Base-by-base conservation (phyloP, 768 basidiomycete species). In the Kwoniella sp. region DNA sequence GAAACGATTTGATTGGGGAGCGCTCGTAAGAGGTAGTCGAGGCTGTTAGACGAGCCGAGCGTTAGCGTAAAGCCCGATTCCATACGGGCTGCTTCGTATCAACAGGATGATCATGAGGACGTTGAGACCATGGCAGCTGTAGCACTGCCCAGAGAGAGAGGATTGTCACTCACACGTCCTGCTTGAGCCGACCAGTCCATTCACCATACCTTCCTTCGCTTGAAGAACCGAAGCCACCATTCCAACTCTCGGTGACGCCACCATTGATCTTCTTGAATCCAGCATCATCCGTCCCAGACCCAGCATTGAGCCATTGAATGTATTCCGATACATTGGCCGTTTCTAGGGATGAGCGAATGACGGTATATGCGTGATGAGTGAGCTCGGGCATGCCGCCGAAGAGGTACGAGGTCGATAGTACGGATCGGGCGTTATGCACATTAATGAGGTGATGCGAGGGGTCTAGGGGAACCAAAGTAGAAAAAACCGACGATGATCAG, bases 361-460 rank as follows among this genome's bases (percentile, higher is more conserved):
- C 83, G 58, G 87, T 86, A 80, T 93, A 93, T 23, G 92, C 86
- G 74, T 88, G 88, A 68, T 85, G 85, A 81, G 88, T 89, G 37
- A 94, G 83, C 37, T 93, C 90, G 51, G 92, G 87, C 89, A 93
- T 90, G 50, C 90, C 91, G 58, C 90, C 91, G 51, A 93, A 86
- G 34, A 92, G 83, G 81, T 88, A 91, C 15, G 89, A 90, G 51
- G 91, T 89, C 52, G 92, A 90, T 55, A 95, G 87, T 41, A 92
- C 89, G 22, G 87, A 88, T 76, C 91, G 87, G 62, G 91, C 89
- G 81, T 93, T 93, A 75, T 87, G 85, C 56, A 89, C 85, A 73
- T 85, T 86, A 71, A 94, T 85, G 87, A 85, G 55, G 90, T 92
- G 81, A 90, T 90, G 55, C 90, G 86, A 90, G 65, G 92, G 84